Evolutionary conservation across 345 rosid genomes (phyloP).

Genomic region (Brassica rapa): DNA sequence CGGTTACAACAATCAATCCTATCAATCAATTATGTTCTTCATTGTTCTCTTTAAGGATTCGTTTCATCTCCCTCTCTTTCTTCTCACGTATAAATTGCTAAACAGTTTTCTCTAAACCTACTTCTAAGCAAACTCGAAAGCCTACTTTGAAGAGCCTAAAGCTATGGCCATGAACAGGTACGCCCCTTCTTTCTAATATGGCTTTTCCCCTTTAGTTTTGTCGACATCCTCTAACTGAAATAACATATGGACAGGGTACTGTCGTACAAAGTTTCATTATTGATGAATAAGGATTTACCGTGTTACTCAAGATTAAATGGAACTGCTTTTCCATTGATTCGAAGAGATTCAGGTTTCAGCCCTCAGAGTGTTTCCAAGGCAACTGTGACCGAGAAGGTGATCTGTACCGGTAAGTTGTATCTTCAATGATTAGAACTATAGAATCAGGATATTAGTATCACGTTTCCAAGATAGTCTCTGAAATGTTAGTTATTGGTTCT

Average conservation of each 20-base stretch:
- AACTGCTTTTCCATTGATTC: neutral
- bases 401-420: neutral
- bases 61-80: too few relatives aligned
- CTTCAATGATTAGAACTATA: neutral
- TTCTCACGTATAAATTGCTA: too few relatives aligned
- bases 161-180: neutral
- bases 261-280: neutral
- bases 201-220: neutral
- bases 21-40: too few relatives aligned
- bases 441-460: neutral
- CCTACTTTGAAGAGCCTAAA: neutral
- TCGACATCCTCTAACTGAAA: neutral
- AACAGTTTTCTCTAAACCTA: too few relatives aligned
- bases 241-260: neutral
- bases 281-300: neutral
- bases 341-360: neutral
- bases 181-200: neutral
- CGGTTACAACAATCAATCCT: too few relatives aligned
- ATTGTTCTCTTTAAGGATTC: too few relatives aligned
- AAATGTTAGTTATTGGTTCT: neutral
- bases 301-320: neutral
- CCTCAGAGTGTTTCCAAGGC: neutral
- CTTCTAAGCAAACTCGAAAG: too few relatives aligned
- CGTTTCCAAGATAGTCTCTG: neutral
- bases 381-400: neutral